Evolutionary conservation across 495 filamentous ascomycete genomes (phyloP).

Genomic region (Podospora tetraspora): DNA sequence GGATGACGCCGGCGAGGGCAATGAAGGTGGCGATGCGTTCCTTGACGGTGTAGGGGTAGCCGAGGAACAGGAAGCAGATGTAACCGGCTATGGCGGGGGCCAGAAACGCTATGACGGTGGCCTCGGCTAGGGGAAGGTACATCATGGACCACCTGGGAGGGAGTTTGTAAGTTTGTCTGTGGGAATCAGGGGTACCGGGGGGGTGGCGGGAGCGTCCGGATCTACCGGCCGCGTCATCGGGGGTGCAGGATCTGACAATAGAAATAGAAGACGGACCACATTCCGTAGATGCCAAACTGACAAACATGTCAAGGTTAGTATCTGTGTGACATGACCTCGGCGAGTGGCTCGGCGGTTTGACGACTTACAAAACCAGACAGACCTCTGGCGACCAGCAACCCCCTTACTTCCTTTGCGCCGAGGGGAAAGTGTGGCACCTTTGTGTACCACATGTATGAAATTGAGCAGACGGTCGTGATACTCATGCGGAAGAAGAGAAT

Average conservation of each 20-base stretch:
- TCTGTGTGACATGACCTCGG: not conserved
- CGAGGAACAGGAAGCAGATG: conserved; percentile 68
- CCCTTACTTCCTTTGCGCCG: conserved; percentile 59
- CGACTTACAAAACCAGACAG: conserved; percentile 59
- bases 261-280: conserved; percentile 29
- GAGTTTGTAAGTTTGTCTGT: not conserved
- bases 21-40: conserved; percentile 73
- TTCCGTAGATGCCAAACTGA: conserved; percentile 63
- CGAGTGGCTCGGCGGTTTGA: not conserved
- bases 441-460: conserved; percentile 69
- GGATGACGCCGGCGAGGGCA: conserved; percentile 72
- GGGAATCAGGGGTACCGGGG: not conserved
- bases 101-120: conserved; percentile 89
- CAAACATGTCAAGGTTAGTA: not conserved
- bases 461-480: conserved; percentile 63
- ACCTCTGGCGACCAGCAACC: conserved; percentile 64
- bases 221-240: not conserved
- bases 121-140: conserved; percentile 85
- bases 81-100: conserved; percentile 78
- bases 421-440: conserved; percentile 64
- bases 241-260: not conserved
- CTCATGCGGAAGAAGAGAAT: conserved; percentile 82
- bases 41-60: conserved; percentile 70
- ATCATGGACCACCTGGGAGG: conserved; percentile 52
- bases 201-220: not conserved